phyloP scores from a whole-genome alignment of 768 basidiomycete species.

The Albatrellus ellisii region DNA sequence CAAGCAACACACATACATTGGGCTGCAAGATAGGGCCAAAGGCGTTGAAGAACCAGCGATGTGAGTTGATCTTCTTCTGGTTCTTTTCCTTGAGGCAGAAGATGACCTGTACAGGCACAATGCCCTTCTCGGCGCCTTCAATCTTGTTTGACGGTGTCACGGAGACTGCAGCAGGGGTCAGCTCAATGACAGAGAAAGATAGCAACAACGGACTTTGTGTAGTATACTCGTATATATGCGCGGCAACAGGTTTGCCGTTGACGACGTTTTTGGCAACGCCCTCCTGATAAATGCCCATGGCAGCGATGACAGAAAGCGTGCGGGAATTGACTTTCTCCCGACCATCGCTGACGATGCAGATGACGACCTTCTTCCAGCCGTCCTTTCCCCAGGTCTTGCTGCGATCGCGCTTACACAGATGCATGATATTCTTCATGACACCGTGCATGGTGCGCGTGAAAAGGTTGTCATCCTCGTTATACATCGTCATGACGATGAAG shows the following conservation, averaged over 20 bases:
- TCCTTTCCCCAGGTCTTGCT: conserved; percentile 96
- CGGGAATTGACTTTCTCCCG: conserved; percentile 74
- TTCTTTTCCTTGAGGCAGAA: conserved; percentile 91
- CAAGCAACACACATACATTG: conserved; percentile 86
- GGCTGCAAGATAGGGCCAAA: conserved; percentile 74
- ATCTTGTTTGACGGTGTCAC: conserved; percentile 73
- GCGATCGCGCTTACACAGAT: conserved; percentile 73
- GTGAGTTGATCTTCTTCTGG: conserved; percentile 93
- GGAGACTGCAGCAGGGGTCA: conserved; percentile 38
- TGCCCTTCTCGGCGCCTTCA: conserved; percentile 64
- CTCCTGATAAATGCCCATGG: conserved; percentile 93
- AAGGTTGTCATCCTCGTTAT: conserved; percentile 85
- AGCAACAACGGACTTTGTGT: conserved; percentile 54
- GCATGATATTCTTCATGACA: conserved; percentile 87
- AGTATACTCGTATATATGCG: conserved; percentile 91
- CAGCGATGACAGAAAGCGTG: conserved; percentile 76
- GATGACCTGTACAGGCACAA: conserved; percentile 84
- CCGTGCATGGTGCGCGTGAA: conserved; percentile 94
- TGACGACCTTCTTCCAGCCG: conserved; percentile 97
- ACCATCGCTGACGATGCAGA: conserved; percentile 85
- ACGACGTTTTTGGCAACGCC: conserved; percentile 82
- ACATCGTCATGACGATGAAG: conserved; percentile 98
- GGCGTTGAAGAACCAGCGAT: conserved; percentile 92
- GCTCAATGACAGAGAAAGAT: background rate
- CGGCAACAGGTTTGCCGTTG: conserved; percentile 70